Percentiles rank a stretch among this genome's conserved stretches.
Evolutionary conservation across 2,329 filamentous ascomycete species (phyloP).

Genomic region (Colletotrichum coccodes): DNA sequence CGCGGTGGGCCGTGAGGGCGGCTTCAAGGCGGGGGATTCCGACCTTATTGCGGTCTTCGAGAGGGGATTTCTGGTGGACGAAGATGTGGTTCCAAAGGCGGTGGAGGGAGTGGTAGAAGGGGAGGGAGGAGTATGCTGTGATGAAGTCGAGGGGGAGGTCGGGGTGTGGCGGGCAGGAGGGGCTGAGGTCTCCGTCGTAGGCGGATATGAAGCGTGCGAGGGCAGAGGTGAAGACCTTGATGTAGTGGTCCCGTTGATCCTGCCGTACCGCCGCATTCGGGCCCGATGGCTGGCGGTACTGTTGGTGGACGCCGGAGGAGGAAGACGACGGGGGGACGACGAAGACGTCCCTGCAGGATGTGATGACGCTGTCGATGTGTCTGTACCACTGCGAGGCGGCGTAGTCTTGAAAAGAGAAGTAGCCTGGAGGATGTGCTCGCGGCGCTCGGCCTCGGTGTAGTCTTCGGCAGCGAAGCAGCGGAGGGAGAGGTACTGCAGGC

Average conservation of each 20-base stretch:
- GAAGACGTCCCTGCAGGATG: slow-evolving; percentile 24
- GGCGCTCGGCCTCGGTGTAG: slow-evolving; percentile 28
- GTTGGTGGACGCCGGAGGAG: background rate
- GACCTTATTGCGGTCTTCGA: slow-evolving; percentile 40
- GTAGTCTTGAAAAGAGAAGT: slow-evolving; percentile 51
- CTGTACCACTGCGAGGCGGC: slow-evolving; percentile 45
- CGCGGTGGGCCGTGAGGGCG: slow-evolving; percentile 41
- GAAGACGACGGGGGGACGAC: background rate
- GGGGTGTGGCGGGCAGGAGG: background rate
- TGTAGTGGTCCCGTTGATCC: background rate
- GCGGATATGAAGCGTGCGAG: slow-evolving; percentile 21
- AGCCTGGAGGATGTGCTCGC: slow-evolving; percentile 33
- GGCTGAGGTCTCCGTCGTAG: slow-evolving; percentile 2
- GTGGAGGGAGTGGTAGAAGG: slow-evolving; percentile 33
- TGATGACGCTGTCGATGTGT: slow-evolving; percentile 42
- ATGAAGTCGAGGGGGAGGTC: slow-evolving; percentile 19
- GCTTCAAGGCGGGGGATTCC: slow-evolving; percentile 40
- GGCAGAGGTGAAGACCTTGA: background rate
- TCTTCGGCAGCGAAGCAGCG: slow-evolving; percentile 40
- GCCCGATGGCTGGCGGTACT: background rate
- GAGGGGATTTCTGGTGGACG: slow-evolving; percentile 32
- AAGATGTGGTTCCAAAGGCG: slow-evolving; percentile 36
- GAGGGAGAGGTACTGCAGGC: slow-evolving; percentile 46
- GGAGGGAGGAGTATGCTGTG: slow-evolving; percentile 26
- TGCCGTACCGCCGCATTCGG: background rate